Evolutionary conservation across 2,329 filamentous ascomycete species (phyloP), one percentile per base, ranked within the genome.

Genomic region (Ascosphaera pollenicola): DNA sequence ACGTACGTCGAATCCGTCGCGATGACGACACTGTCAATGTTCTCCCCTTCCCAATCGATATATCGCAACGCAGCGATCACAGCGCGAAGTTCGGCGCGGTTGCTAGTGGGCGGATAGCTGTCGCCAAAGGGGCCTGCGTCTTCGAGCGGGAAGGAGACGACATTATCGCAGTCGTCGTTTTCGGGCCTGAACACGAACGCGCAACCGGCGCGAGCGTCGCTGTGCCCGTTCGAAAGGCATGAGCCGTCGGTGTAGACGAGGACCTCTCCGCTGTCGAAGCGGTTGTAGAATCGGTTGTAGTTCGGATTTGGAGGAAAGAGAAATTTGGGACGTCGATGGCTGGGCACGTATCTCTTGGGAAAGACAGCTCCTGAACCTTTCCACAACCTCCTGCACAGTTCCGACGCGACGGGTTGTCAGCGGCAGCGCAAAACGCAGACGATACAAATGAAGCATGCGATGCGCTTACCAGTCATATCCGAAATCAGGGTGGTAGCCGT

Each of bases 21-120:
- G 41, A 73, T 58, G 30, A 70, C 62, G 2, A 72, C 4, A 2
- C 49, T 50, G 31, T 51, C 54, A 52, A 40, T 61, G 47, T 48
- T 57, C 43, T 68, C 63, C 3, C 47, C 51, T 0, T 11, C n/a
- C 66, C 65, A 70, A 43, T 48, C 7, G 2, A 57, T 52, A 45
- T 57, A 62, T 19, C 59, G 53, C 17, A 71, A 54, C 3, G 62
- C 69, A 3, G 57, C 63, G 36, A 70, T 61, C 3, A 63, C 64
- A 4, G 67, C 68, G 11, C 67, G 68, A 5, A 73, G 59, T 48
- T 71, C 65, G 2, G 69, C 69, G 3, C 68, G 58, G 44, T 70
- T 67, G 53, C 59, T 69, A 16, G 58, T 69, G 42, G 64, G 61
- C 6, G 44, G 32, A 48, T 41, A 24, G 0, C 38, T 13, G 17